Conservation (phyloP, 176 grass and related monocot species). For the Avena sativa region DNA sequence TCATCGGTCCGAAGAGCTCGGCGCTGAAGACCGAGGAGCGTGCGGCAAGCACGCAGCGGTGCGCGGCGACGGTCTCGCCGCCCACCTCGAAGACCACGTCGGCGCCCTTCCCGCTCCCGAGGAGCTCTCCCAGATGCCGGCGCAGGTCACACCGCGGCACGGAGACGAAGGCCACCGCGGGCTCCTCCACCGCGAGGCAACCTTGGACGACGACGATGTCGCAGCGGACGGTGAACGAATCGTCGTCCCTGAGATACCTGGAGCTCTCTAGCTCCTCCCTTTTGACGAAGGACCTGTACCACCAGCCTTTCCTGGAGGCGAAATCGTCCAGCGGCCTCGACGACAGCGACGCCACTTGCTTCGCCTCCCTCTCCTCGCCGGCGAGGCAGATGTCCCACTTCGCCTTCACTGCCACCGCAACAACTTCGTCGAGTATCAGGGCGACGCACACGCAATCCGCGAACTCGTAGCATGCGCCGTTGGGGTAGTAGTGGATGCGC, state of each 20-base stretch:
- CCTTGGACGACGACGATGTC: neutral
- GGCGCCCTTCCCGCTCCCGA: neutral
- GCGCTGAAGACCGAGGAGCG: too few relatives aligned
- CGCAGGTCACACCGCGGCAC: neutral
- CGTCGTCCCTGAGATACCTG: neutral
- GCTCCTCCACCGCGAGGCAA: neutral
- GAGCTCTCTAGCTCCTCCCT: neutral
- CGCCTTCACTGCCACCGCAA: neutral
- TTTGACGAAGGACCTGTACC: neutral
- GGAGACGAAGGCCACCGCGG: neutral
- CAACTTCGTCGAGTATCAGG: neutral
- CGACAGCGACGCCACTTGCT: neutral
- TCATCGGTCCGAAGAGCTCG: too few relatives aligned
- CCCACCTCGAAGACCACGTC: neutral
- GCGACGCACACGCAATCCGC: neutral
- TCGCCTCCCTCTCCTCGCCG: neutral
- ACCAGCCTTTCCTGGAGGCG: neutral
- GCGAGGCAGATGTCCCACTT: neutral
- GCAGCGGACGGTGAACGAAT: neutral
- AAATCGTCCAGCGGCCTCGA: neutral
- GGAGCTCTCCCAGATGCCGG: neutral
- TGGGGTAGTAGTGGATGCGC: neutral
- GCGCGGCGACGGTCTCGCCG: too few relatives aligned
- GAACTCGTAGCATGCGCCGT: neutral
- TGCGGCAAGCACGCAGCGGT: too few relatives aligned